Percentiles rank a stretch among this genome's conserved stretches.
phyloP scores from a whole-genome alignment of 148 eudicot species.

The Persicaria tinctoria region DNA sequence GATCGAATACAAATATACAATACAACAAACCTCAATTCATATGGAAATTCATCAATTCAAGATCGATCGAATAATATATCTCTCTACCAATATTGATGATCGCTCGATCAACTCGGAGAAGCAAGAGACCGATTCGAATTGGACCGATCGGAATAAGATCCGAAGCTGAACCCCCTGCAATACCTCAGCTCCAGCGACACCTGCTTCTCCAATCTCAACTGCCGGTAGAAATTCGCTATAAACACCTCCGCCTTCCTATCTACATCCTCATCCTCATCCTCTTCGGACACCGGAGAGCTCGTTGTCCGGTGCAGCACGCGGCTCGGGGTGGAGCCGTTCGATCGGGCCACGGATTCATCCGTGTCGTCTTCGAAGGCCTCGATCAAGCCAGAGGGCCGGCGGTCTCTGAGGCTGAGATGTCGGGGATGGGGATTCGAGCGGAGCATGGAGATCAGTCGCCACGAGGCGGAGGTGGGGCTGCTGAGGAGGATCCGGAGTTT shows the following conservation, averaged over 20 bases:
- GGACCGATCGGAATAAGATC: neutral
- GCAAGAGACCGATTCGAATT: neutral
- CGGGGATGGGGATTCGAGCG: slow-evolving; percentile 12
- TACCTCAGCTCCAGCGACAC: slow-evolving; percentile 31
- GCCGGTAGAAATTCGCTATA: slow-evolving; percentile 25
- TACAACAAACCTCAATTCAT: too few relatives aligned
- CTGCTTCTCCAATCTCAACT: slow-evolving; percentile 26
- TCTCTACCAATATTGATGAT: neutral
- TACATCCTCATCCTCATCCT: slow-evolving; percentile 17
- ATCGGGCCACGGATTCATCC: neutral
- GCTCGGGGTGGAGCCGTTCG: slow-evolving; percentile 15
- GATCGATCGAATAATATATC: too few relatives aligned
- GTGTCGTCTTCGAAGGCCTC: neutral
- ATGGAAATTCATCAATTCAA: too few relatives aligned
- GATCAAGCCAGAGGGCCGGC: slow-evolving; percentile 20
- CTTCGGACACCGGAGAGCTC: slow-evolving; percentile 18
- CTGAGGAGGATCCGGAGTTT: slow-evolving; percentile 27
- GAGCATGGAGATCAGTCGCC: slow-evolving; percentile 18
- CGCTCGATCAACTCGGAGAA: neutral
- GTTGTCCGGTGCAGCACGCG: slow-evolving; percentile 17
- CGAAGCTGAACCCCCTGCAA: slow-evolving; percentile 13
- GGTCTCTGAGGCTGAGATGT: slow-evolving; percentile 26
- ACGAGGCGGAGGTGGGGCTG: slow-evolving; percentile 20
- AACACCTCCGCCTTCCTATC: slow-evolving; percentile 32
- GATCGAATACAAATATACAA: too few relatives aligned